A percentile compares a stretch with the other conserved stretches of the same genome.
Evolutionary conservation across 2,329 filamentous ascomycete species (phyloP).

Genomic region (Ophiocordyceps camponoti-rufipedis): DNA sequence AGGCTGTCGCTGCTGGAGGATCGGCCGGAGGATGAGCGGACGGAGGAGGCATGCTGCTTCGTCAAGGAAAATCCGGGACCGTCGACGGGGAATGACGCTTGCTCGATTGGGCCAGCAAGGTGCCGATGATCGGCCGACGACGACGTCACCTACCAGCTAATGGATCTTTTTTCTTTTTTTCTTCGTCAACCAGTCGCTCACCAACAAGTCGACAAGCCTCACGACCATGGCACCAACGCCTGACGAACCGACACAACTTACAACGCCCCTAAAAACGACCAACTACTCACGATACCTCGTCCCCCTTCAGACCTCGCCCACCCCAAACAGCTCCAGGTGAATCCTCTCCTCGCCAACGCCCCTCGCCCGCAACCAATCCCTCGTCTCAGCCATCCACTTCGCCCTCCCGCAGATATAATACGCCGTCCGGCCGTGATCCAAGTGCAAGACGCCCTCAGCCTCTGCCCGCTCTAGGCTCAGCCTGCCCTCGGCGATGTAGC

Average conservation of each 20-base stretch:
- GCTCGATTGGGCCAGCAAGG: not conserved
- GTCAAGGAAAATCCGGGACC: not conserved
- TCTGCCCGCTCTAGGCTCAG: slow-evolving; percentile 36
- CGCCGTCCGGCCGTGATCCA: slow-evolving; percentile 30
- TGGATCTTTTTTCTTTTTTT: not conserved
- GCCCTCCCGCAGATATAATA: slow-evolving; percentile 56
- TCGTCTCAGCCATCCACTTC: slow-evolving; percentile 44
- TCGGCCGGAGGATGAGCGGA: not conserved
- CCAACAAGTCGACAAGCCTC: no score
- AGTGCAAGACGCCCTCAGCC: slow-evolving; percentile 27
- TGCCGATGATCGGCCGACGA: not conserved
- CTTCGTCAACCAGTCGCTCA: not conserved
- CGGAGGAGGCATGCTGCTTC: not conserved
- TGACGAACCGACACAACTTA: no score
- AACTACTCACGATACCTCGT: not conserved
- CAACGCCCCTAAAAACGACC: not conserved
- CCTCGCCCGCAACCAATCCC: slow-evolving; percentile 26
- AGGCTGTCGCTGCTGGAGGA: not conserved
- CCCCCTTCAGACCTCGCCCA: slow-evolving; percentile 19
- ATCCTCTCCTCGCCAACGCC: slow-evolving; percentile 37
- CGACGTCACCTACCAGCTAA: no score
- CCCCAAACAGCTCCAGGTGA: slow-evolving; percentile 46
- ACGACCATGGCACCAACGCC: no score
- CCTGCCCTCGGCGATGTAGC: slow-evolving; percentile 36
- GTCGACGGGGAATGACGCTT: not conserved